Percentiles rank a stretch among this genome's conserved stretches.
Conservation (phyloP, 495 filamentous ascomycete species). For the Aspergillus coremiiformis region DNA sequence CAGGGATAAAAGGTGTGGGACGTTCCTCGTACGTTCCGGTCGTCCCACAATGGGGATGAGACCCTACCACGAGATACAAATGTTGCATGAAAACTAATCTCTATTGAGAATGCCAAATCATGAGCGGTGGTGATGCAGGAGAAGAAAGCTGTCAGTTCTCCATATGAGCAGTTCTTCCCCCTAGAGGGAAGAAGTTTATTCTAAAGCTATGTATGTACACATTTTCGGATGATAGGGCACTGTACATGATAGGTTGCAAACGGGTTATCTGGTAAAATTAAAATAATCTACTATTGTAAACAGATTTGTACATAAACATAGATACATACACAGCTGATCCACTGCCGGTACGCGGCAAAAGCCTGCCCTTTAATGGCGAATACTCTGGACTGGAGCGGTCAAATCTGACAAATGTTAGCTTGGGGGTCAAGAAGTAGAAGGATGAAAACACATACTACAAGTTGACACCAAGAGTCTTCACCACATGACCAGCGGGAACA, state of each 20-base stretch:
- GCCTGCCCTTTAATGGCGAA: background rate
- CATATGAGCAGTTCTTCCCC: constrained; percentile 9
- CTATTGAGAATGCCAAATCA: background rate
- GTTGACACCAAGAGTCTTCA: background rate
- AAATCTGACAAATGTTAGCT: background rate
- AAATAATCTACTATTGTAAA: background rate
- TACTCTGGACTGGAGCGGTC: background rate
- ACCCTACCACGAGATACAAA: background rate
- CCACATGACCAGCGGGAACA: constrained; percentile 4
- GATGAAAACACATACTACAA: background rate
- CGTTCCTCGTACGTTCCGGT: constrained; percentile 11
- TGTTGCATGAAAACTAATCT: background rate
- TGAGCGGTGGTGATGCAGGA: background rate
- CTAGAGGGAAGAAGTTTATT: constrained; percentile 8
- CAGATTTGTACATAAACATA: background rate
- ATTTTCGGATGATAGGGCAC: background rate
- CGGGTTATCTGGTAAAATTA: background rate
- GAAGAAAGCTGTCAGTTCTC: background rate
- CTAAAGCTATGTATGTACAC: background rate
- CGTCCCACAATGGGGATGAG: constrained; percentile 11
- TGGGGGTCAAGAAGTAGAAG: background rate
- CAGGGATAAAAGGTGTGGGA: too few relatives aligned
- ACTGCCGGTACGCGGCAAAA: background rate
- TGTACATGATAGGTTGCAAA: background rate
- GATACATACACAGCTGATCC: background rate